Base-by-base conservation (phyloP, 2,329 filamentous ascomycete species). In the Neonectria magnoliae region DNA sequence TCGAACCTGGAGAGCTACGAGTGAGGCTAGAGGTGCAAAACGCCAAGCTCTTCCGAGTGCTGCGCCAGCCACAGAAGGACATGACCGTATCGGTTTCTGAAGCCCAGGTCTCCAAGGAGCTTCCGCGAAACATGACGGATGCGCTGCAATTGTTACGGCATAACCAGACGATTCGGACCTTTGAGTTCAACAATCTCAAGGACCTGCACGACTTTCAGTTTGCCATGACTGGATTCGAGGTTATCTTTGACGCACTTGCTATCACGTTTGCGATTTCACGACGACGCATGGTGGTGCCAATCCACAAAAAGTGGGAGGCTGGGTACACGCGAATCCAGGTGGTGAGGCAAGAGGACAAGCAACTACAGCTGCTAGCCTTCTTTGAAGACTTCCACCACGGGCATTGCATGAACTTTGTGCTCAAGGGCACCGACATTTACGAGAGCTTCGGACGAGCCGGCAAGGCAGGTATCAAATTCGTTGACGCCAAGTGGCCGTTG, bases 281-380 rank as follows among this genome's bases (percentile, higher is more conserved):
- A 31, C 89, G 93, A 53, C 88, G 93, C 69, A 96, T 94, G 91
- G 93, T 97, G 13, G 93, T 97, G 16, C 93, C 93, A 0, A 95
- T 97, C 69, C 92, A 97, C 81, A 97, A 97, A 81, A 96, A 96
- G 78, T 97, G 93, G 93, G 93, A 97, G 75, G 92, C 94, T 2
- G 88, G 85, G n/a, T 86, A 85, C 41, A 93, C 93, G 9, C 89
- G 94, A 38, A 83, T 97, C 8, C 94, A 97, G 76, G 84, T 97
- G 41, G 88, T 97, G 38, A 75, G 72, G 59, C 85, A 89, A 69
- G 90, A 91, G 68, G 92, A 94, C 67, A 92, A 89, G 73, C 87
- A 91, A 14, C 80, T 92, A 22, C 93, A 97, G 77, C 82, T 98
- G 31, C 81, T 97, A 22, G 93, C 90, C 3, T 98, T 97, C 80